A percentile compares a stretch with the other conserved stretches of the same genome.
These are phyloP conservation scores for Phyllosticta citribraziliensis DNA, from an alignment of 2,329 filamentous ascomycete genomes.

Conservation along the genomic window DNA sequence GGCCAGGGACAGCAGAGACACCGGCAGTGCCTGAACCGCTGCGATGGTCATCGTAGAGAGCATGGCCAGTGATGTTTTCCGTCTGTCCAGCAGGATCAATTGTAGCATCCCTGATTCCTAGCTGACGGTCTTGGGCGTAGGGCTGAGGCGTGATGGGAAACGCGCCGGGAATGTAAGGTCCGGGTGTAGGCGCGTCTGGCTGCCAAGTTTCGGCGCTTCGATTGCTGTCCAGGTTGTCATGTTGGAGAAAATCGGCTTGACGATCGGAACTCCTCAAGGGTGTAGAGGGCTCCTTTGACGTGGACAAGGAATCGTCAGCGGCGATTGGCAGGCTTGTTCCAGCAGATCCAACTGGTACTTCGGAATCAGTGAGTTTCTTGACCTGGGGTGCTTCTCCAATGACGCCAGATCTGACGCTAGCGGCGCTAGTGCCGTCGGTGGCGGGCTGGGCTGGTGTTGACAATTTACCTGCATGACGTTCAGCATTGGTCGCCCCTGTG, in stretches of 20 bases:
- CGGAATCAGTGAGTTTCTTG: slow-evolving; percentile 7
- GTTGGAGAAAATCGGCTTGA: neutral
- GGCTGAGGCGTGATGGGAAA: neutral
- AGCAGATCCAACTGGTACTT: neutral
- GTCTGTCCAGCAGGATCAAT: neutral
- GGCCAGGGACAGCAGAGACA: neutral
- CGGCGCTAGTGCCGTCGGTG: slow-evolving; percentile 17
- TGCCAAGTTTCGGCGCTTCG: neutral
- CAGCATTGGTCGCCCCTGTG: neutral
- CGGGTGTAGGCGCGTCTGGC: neutral
- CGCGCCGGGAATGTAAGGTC: neutral
- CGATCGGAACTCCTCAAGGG: neutral
- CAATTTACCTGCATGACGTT: slow-evolving; percentile 6
- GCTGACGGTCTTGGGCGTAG: neutral
- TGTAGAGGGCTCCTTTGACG: neutral
- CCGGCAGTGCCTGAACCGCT: neutral
- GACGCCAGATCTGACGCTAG: slow-evolving; percentile 32
- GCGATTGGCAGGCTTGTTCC: neutral
- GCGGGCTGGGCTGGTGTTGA: slow-evolving; percentile 1
- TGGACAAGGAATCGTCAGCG: neutral
- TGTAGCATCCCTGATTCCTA: neutral
- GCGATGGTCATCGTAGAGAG: neutral
- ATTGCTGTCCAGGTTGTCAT: neutral
- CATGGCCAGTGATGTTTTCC: neutral
- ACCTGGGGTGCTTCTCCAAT: slow-evolving; percentile 20